These are phyloP conservation scores for Austropuccinia psidii DNA, from an alignment of 1,284 basidiomycete genomes.

Conservation along the genomic window DNA sequence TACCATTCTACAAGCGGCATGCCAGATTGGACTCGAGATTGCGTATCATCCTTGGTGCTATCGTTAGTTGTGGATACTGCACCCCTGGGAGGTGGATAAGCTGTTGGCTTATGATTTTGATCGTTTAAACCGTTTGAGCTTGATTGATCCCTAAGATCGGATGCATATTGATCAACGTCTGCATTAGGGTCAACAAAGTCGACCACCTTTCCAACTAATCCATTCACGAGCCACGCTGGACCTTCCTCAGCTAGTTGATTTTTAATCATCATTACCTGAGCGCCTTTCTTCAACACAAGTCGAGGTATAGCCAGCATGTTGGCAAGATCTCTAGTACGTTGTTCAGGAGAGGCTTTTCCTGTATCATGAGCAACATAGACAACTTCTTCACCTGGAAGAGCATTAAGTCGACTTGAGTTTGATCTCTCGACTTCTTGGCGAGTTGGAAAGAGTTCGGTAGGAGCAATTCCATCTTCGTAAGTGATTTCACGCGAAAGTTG, in stretches of 20 bases:
- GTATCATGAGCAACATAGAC: slow-evolving; percentile 40
- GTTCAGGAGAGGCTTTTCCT: slow-evolving; percentile 23
- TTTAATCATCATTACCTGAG: slow-evolving; percentile 66
- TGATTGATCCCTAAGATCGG: no score
- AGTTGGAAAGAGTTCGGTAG: slow-evolving; percentile 75
- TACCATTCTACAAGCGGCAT: slow-evolving; percentile 30
- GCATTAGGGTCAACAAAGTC: slow-evolving; percentile 54
- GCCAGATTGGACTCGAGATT: background rate
- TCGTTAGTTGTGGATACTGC: slow-evolving; percentile 36
- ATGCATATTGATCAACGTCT: slow-evolving; percentile 31
- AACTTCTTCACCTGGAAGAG: slow-evolving; percentile 37
- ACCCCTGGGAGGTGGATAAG: slow-evolving; percentile 38
- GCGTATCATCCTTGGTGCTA: background rate
- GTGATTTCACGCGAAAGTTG: slow-evolving; percentile 55
- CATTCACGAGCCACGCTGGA: slow-evolving; percentile 62
- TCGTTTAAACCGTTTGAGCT: slow-evolving; percentile 39
- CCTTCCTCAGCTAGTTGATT: slow-evolving; percentile 55
- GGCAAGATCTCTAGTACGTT: slow-evolving; percentile 36
- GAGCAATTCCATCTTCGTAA: slow-evolving; percentile 65
- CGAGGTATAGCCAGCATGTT: slow-evolving; percentile 48
- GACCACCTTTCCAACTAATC: slow-evolving; percentile 65
- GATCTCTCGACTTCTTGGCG: slow-evolving; percentile 75
- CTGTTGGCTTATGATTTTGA: slow-evolving; percentile 3
- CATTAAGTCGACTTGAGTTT: slow-evolving; percentile 61
- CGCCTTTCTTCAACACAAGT: slow-evolving; percentile 61